Percentiles rank a stretch among this genome's conserved stretches.
Evolutionary conservation across 192 early-diverging fungal genomes (phyloP).

Genomic region (Coemansia sp.): DNA sequence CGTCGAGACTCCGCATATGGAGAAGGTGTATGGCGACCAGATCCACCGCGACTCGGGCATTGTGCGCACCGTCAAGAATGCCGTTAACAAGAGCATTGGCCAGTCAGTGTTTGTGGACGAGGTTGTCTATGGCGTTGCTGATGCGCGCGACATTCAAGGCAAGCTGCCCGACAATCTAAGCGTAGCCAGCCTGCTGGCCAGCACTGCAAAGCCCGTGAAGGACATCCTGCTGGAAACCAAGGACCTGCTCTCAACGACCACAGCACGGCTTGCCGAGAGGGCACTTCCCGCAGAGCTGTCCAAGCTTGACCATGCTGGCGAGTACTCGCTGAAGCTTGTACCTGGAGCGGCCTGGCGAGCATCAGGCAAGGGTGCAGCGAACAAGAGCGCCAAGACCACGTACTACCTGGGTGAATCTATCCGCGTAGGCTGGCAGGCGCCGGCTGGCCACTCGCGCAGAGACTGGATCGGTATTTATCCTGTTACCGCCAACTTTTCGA

Average conservation of each 20-base stretch:
- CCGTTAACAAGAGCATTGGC: conserved; percentile 48
- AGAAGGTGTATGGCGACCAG: conserved; percentile 78
- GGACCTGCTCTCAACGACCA: conserved; percentile 47
- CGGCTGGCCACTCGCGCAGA: conserved; percentile 61
- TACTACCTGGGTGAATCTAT: conserved; percentile 80
- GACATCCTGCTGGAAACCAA: conserved; percentile 59
- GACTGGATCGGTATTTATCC: conserved; percentile 97
- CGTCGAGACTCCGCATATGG: conserved; percentile 94
- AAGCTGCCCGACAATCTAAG: conserved; percentile 7
- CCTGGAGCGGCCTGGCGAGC: conserved; percentile 25
- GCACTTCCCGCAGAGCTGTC: conserved; percentile 40
- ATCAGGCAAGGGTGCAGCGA: neutral
- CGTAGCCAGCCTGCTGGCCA: conserved; percentile 52
- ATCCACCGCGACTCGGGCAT: conserved; percentile 83
- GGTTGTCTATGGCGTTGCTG: neutral
- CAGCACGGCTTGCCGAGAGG: conserved; percentile 45
- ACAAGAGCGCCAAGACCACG: conserved; percentile 7
- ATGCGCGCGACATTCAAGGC: neutral
- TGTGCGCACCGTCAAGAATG: conserved; percentile 55
- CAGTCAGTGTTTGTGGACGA: conserved; percentile 39
- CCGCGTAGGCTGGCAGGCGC: conserved; percentile 70
- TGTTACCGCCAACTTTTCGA: conserved; percentile 71
- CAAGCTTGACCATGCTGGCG: conserved; percentile 18
- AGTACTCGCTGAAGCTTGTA: conserved; percentile 28
- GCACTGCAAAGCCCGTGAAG: conserved; percentile 62